Evolutionary conservation across 2,329 filamentous ascomycete species (phyloP).

Genomic region (Cercospora brassicicola): DNA sequence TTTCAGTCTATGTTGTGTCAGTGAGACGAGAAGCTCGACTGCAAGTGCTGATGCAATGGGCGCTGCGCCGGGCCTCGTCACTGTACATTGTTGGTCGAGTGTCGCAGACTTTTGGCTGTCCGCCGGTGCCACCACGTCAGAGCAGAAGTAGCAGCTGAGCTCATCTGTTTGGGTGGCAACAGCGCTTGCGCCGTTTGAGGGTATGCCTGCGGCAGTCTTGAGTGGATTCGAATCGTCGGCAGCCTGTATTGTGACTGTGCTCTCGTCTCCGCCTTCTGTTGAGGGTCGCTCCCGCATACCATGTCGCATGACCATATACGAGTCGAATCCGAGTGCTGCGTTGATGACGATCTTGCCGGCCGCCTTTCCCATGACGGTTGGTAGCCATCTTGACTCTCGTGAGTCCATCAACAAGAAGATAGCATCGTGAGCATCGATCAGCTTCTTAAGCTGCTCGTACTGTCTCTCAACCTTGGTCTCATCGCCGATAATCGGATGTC

Average conservation of each 20-base stretch:
- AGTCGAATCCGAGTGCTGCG: slow-evolving; percentile 92
- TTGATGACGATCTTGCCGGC: slow-evolving; percentile 95
- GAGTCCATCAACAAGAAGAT: slow-evolving; percentile 99
- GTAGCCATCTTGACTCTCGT: slow-evolving; percentile 89
- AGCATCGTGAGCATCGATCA: slow-evolving; percentile 83
- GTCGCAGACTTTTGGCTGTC: slow-evolving; percentile 95
- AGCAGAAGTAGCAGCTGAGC: slow-evolving; percentile 96
- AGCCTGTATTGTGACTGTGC: slow-evolving; percentile 25
- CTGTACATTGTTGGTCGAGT: slow-evolving; percentile 95
- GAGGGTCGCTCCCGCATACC: slow-evolving; percentile 57
- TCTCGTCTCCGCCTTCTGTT: slow-evolving; percentile 26
- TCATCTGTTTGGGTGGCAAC: slow-evolving; percentile 49
- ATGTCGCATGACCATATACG: slow-evolving; percentile 95
- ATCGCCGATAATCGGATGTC: slow-evolving; percentile 75
- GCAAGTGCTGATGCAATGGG: slow-evolving; percentile 87
- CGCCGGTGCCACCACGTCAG: slow-evolving; percentile 90
- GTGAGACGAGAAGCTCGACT: slow-evolving; percentile 83
- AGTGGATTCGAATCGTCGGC: slow-evolving; percentile 27
- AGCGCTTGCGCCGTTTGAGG: slow-evolving; percentile 13
- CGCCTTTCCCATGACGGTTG: slow-evolving; percentile 93
- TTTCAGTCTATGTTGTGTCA: slow-evolving; percentile 67
- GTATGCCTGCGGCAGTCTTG: slow-evolving; percentile 27
- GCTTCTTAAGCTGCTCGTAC: slow-evolving; percentile 69
- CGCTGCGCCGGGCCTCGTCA: slow-evolving; percentile 88
- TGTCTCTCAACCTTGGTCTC: slow-evolving; percentile 68